Conservation (phyloP, 23 red algal species). For the Chondrus crispus region DNA sequence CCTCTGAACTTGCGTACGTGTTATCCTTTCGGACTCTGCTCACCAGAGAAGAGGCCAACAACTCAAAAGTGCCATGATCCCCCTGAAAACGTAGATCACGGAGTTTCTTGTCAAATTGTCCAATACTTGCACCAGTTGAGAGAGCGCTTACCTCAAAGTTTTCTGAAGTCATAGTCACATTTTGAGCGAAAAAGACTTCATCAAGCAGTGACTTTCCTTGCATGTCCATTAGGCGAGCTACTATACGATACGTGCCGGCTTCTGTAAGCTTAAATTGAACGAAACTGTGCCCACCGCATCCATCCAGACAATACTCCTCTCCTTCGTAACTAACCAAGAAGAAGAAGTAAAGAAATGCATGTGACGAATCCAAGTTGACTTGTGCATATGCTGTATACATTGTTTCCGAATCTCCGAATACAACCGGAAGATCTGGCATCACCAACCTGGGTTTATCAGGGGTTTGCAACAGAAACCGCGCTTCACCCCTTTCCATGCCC, state of each 20-base stretch:
- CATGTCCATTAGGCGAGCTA: slow-evolving; percentile 20
- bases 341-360: slow-evolving; percentile 53
- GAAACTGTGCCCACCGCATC: slow-evolving; percentile 41
- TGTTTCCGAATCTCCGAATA: neutral
- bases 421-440: slow-evolving; percentile 13
- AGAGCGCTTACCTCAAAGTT: neutral
- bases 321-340: slow-evolving; percentile 31
- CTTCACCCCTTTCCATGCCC: neutral
- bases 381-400: slow-evolving; percentile 35
- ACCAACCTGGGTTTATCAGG: slow-evolving; percentile 36
- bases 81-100: slow-evolving; percentile 12
- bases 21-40: neutral
- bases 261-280: slow-evolving; percentile 41
- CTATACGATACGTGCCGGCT: slow-evolving; percentile 21
- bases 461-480: slow-evolving; percentile 16
- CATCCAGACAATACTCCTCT: slow-evolving; percentile 46
- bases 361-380: slow-evolving; percentile 40
- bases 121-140: neutral
- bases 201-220: slow-evolving; percentile 31
- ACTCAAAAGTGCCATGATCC: slow-evolving; percentile 51
- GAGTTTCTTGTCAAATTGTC: neutral
- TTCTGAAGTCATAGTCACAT: neutral
- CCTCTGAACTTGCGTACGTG: neutral
- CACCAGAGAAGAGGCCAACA: slow-evolving; percentile 14
- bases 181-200: slow-evolving; percentile 7